These are phyloP conservation scores for Farysia itapuensis DNA, from an alignment of 1,284 basidiomycete species.

Conservation along the genomic window DNA sequence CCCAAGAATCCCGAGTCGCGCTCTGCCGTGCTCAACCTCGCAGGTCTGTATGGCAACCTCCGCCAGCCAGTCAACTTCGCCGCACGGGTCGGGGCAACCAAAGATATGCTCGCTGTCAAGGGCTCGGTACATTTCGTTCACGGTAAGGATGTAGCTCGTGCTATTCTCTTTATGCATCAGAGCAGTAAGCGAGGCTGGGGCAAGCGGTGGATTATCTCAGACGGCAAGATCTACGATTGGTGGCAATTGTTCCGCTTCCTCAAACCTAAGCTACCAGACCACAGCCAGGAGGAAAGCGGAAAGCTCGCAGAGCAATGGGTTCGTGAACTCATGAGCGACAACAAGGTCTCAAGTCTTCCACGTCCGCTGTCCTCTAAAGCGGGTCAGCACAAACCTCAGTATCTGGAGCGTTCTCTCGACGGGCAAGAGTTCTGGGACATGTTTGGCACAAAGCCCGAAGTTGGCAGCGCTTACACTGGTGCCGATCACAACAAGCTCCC, in stretches of 20 bases:
- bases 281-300: slow-evolving; percentile 20
- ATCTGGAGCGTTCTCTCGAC: slow-evolving; percentile 34
- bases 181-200: slow-evolving; percentile 22
- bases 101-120: slow-evolving; percentile 31
- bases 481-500: slow-evolving; percentile 6
- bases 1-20: background rate
- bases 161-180: slow-evolving; percentile 33
- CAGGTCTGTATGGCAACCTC: slow-evolving; percentile 44
- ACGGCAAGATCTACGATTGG: slow-evolving; percentile 40
- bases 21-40: slow-evolving; percentile 39
- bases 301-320: slow-evolving; percentile 25
- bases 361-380: slow-evolving; percentile 23
- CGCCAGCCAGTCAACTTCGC: slow-evolving; percentile 41
- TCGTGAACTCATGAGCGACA: slow-evolving; percentile 18
- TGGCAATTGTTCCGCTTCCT: slow-evolving; percentile 39
- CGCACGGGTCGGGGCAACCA: slow-evolving; percentile 27
- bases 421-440: slow-evolving; percentile 39
- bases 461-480: slow-evolving; percentile 13
- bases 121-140: slow-evolving; percentile 49
- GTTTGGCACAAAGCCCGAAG: slow-evolving; percentile 13
- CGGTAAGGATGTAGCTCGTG: slow-evolving; percentile 43
- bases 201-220: slow-evolving; percentile 46
- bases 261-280: slow-evolving; percentile 20
- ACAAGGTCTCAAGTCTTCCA: slow-evolving; percentile 16
- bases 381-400: slow-evolving; percentile 19